Evolutionary conservation across 345 rosid genomes (phyloP).

Genomic region (Melaleuca alternifolia): DNA sequence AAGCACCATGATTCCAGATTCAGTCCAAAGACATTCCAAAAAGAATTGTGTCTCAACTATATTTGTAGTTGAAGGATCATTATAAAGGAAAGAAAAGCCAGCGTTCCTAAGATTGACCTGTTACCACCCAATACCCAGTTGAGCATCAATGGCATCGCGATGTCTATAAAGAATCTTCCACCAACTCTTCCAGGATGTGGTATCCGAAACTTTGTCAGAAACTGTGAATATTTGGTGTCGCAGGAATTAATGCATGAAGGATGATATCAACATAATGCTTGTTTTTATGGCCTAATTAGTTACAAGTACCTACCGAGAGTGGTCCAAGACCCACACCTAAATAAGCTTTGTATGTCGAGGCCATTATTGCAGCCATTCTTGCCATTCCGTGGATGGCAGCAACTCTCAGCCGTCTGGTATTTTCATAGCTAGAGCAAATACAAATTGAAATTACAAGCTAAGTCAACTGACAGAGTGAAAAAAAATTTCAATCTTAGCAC

Average conservation of each 20-base stretch:
- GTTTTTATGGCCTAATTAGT: not conserved
- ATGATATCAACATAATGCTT: not conserved
- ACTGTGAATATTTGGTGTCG: constrained; percentile 25
- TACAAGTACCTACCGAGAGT: constrained; percentile 42
- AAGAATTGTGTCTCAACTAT: not conserved
- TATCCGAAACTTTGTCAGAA: constrained; percentile 73
- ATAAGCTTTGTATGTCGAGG: constrained; percentile 89
- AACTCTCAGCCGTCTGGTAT: constrained; percentile 63
- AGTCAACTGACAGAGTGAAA: not conserved
- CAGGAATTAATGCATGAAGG: constrained; percentile 1
- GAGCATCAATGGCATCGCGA: constrained; percentile 81
- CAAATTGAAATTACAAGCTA: not conserved
- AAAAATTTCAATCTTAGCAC: not conserved
- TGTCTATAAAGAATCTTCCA: constrained; percentile 68
- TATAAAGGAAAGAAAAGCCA: not conserved
- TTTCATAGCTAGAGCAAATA: constrained; percentile 49
- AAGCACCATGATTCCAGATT: not conserved
- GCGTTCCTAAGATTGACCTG: constrained; percentile 37
- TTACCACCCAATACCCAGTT: constrained; percentile 90
- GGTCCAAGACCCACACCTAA: constrained; percentile 97
- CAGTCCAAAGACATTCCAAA: not conserved
- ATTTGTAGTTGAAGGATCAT: not conserved
- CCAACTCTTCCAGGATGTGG: constrained; percentile 89
- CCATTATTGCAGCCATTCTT: constrained; percentile 94
- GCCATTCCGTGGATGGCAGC: constrained; percentile 86